Evolutionary conservation across 116 monocot species (phyloP).

Genomic region (Trichopus zeylanicus): DNA sequence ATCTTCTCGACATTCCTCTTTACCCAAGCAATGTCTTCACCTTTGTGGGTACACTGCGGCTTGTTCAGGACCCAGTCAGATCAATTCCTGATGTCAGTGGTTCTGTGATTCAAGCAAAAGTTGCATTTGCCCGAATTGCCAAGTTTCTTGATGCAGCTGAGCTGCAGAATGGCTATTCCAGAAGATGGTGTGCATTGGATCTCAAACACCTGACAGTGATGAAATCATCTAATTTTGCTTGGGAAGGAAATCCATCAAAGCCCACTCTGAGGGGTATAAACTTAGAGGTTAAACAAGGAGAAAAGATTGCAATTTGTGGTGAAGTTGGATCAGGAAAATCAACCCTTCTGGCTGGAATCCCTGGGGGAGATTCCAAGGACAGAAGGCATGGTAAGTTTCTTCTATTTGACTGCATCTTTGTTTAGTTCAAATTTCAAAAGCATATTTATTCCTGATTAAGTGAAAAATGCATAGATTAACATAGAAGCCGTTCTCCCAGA

Average conservation of each 20-base stretch:
- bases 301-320: constrained; percentile 60
- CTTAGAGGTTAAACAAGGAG: constrained; percentile 31
- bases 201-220: constrained; percentile 20
- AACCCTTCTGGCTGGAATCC: constrained; percentile 49
- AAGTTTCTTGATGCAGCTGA: constrained; percentile 56
- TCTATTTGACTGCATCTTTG: not conserved
- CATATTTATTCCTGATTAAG: no score
- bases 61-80: constrained; percentile 56
- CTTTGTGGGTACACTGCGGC: constrained; percentile 53
- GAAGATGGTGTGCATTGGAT: constrained; percentile 1
- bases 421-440: no score
- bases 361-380: constrained; percentile 50
- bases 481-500: no score
- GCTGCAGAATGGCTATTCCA: constrained; percentile 24
- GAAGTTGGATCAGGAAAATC: constrained; percentile 68
- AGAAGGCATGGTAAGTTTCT: constrained; percentile 30
- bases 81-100: constrained; percentile 60
- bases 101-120: constrained; percentile 60
- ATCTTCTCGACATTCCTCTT: constrained; percentile 57
- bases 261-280: constrained; percentile 35
- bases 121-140: constrained; percentile 37
- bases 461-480: no score
- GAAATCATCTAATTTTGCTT: constrained; percentile 36
- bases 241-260: constrained; percentile 41
- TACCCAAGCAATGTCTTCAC: constrained; percentile 57